These are phyloP conservation scores for Hyphochytrium catenoides DNA, from an alignment of 352 stramenopile genomes.

Conservation along the genomic window DNA sequence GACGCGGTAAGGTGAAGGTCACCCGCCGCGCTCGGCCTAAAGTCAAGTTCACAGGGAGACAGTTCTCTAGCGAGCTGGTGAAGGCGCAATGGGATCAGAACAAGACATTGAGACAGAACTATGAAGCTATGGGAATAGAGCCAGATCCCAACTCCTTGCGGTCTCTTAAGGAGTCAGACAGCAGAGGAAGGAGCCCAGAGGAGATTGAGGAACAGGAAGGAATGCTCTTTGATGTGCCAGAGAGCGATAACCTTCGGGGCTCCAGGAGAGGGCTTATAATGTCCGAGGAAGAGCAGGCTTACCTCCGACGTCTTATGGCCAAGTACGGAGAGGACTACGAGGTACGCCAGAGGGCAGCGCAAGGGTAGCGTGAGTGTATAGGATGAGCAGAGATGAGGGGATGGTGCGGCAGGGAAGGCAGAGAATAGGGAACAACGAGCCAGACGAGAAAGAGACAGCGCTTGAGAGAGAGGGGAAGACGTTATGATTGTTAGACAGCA, in stretches of 20 bases:
- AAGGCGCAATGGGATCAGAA: conserved; percentile 42
- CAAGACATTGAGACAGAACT: conserved; percentile 50
- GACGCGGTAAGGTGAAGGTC: conserved; percentile 22
- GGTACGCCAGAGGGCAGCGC: neutral
- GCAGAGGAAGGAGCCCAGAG: conserved; percentile 18
- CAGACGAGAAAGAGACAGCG: too few species aligned
- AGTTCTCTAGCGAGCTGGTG: neutral
- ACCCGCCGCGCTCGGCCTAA: conserved; percentile 41
- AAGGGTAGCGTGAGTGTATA: too few species aligned
- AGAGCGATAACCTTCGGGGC: conserved; percentile 36
- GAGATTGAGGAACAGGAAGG: conserved; percentile 26
- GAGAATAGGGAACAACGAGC: too few species aligned
- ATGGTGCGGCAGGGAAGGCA: too few species aligned
- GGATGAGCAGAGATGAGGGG: too few species aligned
- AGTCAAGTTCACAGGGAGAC: conserved; percentile 24
- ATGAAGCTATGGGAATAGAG: conserved; percentile 33
- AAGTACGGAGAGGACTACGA: conserved; percentile 43
- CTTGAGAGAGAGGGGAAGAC: too few species aligned
- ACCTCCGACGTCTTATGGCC: conserved; percentile 31
- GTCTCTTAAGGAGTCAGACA: conserved; percentile 20
- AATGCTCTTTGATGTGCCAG: conserved; percentile 33
- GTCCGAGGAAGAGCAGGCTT: conserved; percentile 43
- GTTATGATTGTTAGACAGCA: too few species aligned
- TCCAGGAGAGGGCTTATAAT: too few species aligned
- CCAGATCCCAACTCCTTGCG: conserved; percentile 31